Base-by-base conservation (phyloP, 495 filamentous ascomycete species). In the Penicillium odoratum region DNA sequence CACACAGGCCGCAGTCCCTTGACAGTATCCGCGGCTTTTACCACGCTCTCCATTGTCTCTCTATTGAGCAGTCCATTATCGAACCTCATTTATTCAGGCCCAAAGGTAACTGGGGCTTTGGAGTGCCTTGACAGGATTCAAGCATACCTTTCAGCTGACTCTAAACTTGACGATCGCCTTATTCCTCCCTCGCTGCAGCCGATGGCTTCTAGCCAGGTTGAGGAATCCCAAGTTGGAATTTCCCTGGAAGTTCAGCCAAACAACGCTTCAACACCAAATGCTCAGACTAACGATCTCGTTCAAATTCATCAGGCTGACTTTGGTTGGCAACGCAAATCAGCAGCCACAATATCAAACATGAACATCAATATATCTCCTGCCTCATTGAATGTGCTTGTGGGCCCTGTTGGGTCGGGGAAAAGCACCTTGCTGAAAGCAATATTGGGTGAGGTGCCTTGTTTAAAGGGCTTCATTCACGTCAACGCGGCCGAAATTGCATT, bases 371-470 rank as follows among this genome's bases (percentile, higher is more conserved):
- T 36, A 36, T 9, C 33, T 36, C 33, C 33, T 13, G 9, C 13
- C 18, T 36, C n/a, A 16, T 34, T 66, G 30, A 66, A 48, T 15
- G 56, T 69, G 29, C 21, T 68, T 26, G 44, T 67, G 28, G 66
- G 68, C 29, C 50, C 67, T 55, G 36, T 65, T 62, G 43, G 75
- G 59, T 56, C 58, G 58, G 66, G 75, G 57, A 54, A 69, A 42
- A 56, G 45, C 65, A 51, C 76, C 61, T 58, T 74, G 46, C 16
- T 72, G 48, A 54, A 60, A 58, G 42, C 34, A 60, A 72, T 70
- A 48, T 57, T 61, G 40, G 58, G 56, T 53, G 75, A 55, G 61
- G 58, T 21, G 72, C 74, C 3, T 79, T 67, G 44, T 76, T 73
- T 34, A 59, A 62, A 36, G 8, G 33, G 33, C 9, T 36, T 36